Base-by-base conservation (phyloP, 768 basidiomycete species). In the Hypholoma sublateritium region DNA sequence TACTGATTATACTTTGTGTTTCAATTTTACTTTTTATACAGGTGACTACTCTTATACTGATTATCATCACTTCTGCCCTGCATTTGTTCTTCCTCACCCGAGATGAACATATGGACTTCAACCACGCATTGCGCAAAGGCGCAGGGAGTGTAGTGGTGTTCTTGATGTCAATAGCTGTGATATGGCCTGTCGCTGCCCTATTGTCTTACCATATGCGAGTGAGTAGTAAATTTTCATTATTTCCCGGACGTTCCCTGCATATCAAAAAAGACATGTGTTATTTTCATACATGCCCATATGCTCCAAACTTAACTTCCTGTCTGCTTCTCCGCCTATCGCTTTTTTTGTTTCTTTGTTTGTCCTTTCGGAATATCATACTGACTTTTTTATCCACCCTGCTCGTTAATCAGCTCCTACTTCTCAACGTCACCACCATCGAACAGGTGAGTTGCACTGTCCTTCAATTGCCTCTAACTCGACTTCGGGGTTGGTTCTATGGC, bases 341-440 rank as follows among this genome's bases (percentile, higher is more conserved):
- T 25, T 53, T 34, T 55, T 32, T 32, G 28, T 22, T 43, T 28
- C 28, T 35, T 14, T 6, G 13, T 46, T 3, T 14, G 24, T 46
- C 37, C 24, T 52, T 12, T 42, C 25, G 50, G 46, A 28, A 57
- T 32, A 21, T 19, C 9, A 47, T 61, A 24, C 55, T 59, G 50
- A 62, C 50, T 35, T 44, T 21, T 54, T 34, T 41, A n/a, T 36
- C 46, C 25, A 19, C 34, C 35, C 55, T 32, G 28, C 28, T 32
- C 28, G 28, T 32, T 32, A 50, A 57, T 35, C 69, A 92, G 88
- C 79, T 98, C 47, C 73, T 96, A 52, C 69, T 94, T 32, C 76
- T 94, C 60, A 95, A 96, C 70, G 80, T 93, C 35, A 97, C 95
- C 8, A 98, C 95, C n/a, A 94, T 98, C 59, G 95, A 98, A 75